Base-by-base conservation (phyloP, 192 early-diverging fungal species). In the Oehlia diaphana region DNA sequence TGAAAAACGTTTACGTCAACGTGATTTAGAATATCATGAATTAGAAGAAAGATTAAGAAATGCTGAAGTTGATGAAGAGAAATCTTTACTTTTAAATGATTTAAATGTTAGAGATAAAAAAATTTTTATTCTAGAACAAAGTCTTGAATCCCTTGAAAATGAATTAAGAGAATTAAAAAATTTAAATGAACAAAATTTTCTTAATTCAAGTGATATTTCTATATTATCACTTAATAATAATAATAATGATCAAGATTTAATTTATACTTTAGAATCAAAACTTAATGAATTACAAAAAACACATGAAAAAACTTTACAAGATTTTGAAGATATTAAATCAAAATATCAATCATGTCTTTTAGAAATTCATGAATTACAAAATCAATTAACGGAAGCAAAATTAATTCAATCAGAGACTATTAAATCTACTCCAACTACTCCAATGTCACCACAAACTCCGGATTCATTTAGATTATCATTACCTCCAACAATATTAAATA, bases 341-440 rank as follows among this genome's bases (percentile, higher is more conserved):
- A 79, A 79, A 71, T 71, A 79, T 71, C 28, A 69, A 39, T 33
- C 35, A 61, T 71, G 77, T 79, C 13, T 79, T 61, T n/a, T 10
- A 8, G 77, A 79, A 68, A 79, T 71, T 71, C 5, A 79, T 39
- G 77, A 71, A 1, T 28, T 79, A 28, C 47, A 26, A n/a, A 13
- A 13, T 6, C 67, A 71, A 68, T 47, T 79, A 37, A 0, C 62
- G 5, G 77, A 79, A 79, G 6, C 33, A 23, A 71, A 71, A 65
- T 10, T 39, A 9, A 26, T 64, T 28, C 21, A 44, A 6, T 23
- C 44, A 12, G 61, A 64, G 16, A 74, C 47, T 9, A 8, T 35
- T 16, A 53, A 65, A 53, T 31, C 44, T 26, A 69, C 28, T 53
- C 23, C 39, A 10, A 28, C 77, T 1, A 58, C 63, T 16, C 77